Conservation (phyloP, 148 eudicot genomes). For the Chenopodium formosanum region DNA sequence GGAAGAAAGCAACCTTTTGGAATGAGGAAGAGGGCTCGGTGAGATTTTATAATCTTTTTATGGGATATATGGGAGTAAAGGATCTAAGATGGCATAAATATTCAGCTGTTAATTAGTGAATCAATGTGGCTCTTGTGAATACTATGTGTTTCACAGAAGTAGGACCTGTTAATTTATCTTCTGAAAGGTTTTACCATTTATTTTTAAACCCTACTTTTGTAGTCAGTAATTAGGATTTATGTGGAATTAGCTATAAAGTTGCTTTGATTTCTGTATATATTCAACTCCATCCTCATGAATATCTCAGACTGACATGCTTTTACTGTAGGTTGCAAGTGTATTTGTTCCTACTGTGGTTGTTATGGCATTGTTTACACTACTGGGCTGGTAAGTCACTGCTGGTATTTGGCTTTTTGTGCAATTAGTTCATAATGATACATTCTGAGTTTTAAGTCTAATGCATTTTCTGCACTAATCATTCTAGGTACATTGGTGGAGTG, state of each 20-base stretch:
- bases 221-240: not conserved
- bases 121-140: not conserved
- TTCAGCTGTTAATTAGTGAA: not conserved
- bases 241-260: not conserved
- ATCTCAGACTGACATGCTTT: not conserved
- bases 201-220: not conserved
- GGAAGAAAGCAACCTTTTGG: not conserved
- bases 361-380: constrained; percentile 66
- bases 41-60: not conserved
- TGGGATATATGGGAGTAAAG: not conserved
- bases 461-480: not conserved
- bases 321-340: constrained; percentile 80
- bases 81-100: not conserved
- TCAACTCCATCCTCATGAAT: not conserved
- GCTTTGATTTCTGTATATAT: not conserved
- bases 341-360: constrained; percentile 90
- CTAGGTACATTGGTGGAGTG: constrained; percentile 79
- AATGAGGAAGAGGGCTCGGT: not conserved
- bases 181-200: not conserved
- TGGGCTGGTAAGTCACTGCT: constrained; percentile 66
- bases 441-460: not conserved
- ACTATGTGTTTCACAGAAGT: not conserved
- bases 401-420: not conserved
- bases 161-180: not conserved
- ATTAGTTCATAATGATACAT: constrained; percentile 2